Evolutionary conservation across 2,329 filamentous ascomycete genomes (phyloP).

Genomic region (Rutstroemia sp.): DNA sequence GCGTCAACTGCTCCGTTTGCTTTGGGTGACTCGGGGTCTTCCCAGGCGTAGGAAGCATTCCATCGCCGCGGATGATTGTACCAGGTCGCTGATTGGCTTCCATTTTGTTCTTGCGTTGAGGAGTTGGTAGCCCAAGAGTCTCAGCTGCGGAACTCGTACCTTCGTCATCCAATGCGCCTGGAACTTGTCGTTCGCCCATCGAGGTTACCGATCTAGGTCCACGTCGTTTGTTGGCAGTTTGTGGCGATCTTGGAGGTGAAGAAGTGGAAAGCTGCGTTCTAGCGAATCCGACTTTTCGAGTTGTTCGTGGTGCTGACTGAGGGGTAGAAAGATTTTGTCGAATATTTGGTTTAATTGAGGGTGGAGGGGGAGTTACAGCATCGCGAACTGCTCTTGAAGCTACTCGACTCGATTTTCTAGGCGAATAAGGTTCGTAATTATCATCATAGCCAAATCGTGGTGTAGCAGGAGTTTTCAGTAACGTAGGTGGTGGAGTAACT

Average conservation of each 20-base stretch:
- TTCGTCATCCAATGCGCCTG: conserved; percentile 38
- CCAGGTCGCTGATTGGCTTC: conserved; percentile 16
- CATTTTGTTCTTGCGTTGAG: conserved; percentile 17
- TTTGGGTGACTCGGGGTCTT: conserved; percentile 67
- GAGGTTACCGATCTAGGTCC: conserved; percentile 27
- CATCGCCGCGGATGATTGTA: conserved; percentile 24
- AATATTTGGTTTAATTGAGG: conserved; percentile 31
- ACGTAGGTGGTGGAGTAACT: conserved; percentile 52
- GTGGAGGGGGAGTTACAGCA: conserved; percentile 46
- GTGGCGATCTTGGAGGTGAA: conserved; percentile 21
- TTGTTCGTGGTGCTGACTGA: conserved; percentile 11
- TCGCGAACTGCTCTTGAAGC: conserved; percentile 44
- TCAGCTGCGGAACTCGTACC: conserved; percentile 36
- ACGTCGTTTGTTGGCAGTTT: conserved; percentile 23
- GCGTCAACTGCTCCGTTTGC: conserved; percentile 40
- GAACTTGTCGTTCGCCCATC: conserved; percentile 41
- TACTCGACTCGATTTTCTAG: conserved; percentile 61
- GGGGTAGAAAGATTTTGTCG: conserved; percentile 24
- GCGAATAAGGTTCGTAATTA: conserved; percentile 64
- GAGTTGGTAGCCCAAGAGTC: conserved; percentile 21
- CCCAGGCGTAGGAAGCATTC: conserved; percentile 68
- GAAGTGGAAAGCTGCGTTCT: conserved; percentile 16
- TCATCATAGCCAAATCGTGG: conserved; percentile 62
- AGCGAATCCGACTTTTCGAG: conserved; percentile 12
- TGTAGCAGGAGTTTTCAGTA: conserved; percentile 59